Evolutionary conservation across 2,329 filamentous ascomycete genomes (phyloP), one percentile per base, ranked within the genome.

Genomic region (Calonectria crousiana): DNA sequence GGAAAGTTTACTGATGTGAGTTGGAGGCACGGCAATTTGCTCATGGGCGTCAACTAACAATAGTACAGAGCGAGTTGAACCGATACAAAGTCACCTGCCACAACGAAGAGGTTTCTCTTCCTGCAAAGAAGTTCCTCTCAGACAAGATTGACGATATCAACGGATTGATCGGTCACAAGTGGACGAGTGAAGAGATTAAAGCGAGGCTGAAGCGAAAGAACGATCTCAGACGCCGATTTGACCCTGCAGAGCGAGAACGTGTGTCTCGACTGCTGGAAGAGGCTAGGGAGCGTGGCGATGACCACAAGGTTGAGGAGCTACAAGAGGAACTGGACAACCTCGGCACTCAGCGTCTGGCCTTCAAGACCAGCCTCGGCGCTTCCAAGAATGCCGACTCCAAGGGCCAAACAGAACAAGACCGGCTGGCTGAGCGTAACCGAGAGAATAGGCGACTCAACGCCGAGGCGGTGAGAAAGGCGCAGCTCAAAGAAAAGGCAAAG

Each of bases 381-480:
- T 82, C 84, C 36, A 92, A 92, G 80, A 89, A 90, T 76, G 87
- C 89, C 32, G 81, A 86, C n/a, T 82, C 87, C 56, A 85, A 85
- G 71, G 84, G 88, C 79, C 87, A 89, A 11, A 87, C 90, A 41
- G 94, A 97, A 83, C 95, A 96, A 83, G 95, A 98, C 77, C 93
- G 94, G 34, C 90, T 98, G 30, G 94, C 95, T 0, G 91, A 94
- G 81, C 89, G 98, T 77, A 99, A 99, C 85, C 89, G 91, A 34
- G 92, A 94, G 81, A 98, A 98, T 84, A 93, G 96, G 75, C 92
- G 93, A 73, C 90, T 93, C 78, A 98, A 98, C 81, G 90, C 91
- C n/a, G 95, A 98, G 82, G 93, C 94, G 62, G 94, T 98, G n/a
- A 95, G 96, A 74, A 94, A 95, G 84, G 96, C 96, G 0, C 94